Conservation (phyloP, 805 yeast species). For the Metschnikowia rubicola region DNA sequence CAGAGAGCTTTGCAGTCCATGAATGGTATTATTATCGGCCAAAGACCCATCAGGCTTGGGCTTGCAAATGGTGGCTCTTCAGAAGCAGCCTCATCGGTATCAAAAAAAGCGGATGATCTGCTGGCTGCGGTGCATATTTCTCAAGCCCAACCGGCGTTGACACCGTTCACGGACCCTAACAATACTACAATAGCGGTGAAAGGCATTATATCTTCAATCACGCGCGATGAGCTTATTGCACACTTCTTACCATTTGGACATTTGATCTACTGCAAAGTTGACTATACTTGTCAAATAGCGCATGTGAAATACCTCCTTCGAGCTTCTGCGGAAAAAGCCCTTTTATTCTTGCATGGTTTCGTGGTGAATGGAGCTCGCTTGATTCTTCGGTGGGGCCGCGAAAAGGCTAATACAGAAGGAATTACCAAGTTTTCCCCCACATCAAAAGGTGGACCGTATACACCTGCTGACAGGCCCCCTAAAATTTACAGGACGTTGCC, state of each 20-base stretch:
- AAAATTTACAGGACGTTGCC: slow-evolving; percentile 18
- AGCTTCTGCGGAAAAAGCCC: slow-evolving; percentile 36
- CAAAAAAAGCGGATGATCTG: slow-evolving; percentile 3
- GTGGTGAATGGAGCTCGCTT: slow-evolving; percentile 28
- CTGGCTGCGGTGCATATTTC: slow-evolving; percentile 21
- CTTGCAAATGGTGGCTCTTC: slow-evolving; percentile 33
- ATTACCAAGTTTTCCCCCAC: slow-evolving; percentile 6
- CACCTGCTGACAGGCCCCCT: slow-evolving; percentile 19
- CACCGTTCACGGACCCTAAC: slow-evolving; percentile 72
- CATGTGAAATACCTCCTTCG: slow-evolving; percentile 28
- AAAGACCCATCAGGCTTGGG: slow-evolving; percentile 74
- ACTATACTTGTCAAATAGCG: slow-evolving; percentile 22
- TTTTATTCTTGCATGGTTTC: slow-evolving; percentile 31
- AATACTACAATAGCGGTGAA: slow-evolving; percentile 75
- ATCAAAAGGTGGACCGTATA: slow-evolving; percentile 11
- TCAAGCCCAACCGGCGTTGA: slow-evolving; percentile 53
- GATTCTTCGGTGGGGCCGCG: slow-evolving; percentile 31
- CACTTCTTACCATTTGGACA: slow-evolving; percentile 66
- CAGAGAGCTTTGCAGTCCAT: slow-evolving; percentile 71
- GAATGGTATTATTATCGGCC: slow-evolving; percentile 73
- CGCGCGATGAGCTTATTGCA: slow-evolving; percentile 58
- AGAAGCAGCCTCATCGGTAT: slow-evolving; percentile 1
- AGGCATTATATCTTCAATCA: slow-evolving; percentile 56
- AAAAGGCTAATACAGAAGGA: slow-evolving; percentile 11
- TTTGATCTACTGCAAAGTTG: slow-evolving; percentile 24